phyloP scores from a whole-genome alignment of 805 yeast species.

The Teunomyces panamensis region DNA sequence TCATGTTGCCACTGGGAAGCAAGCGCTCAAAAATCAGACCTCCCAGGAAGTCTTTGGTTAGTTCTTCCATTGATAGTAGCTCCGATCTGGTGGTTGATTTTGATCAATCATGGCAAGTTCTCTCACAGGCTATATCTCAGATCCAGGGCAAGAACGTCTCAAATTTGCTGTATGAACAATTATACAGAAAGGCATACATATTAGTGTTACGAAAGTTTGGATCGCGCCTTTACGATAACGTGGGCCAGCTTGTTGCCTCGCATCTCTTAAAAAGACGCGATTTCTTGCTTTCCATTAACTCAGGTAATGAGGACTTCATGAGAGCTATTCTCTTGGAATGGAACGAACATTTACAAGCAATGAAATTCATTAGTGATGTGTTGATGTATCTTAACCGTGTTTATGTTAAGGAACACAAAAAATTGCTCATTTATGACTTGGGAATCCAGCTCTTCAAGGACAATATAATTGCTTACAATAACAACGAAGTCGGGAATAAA shows the following conservation, averaged over 20 bases:
- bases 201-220: slow-evolving; percentile 72
- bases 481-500: slow-evolving; percentile 48
- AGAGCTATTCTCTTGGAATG: slow-evolving; percentile 47
- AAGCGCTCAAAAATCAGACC: slow-evolving; percentile 62
- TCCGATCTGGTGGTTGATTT: slow-evolving; percentile 46
- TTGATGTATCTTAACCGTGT: slow-evolving; percentile 85
- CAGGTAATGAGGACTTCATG: slow-evolving; percentile 31
- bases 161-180: slow-evolving; percentile 73
- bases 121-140: slow-evolving; percentile 65
- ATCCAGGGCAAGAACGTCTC: slow-evolving; percentile 73
- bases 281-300: slow-evolving; percentile 15
- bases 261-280: slow-evolving; percentile 38
- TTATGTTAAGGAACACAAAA: slow-evolving; percentile 66
- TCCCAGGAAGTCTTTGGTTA: slow-evolving; percentile 46
- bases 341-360: slow-evolving; percentile 68
- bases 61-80: slow-evolving; percentile 17
- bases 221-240: slow-evolving; percentile 59
- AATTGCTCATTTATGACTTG: slow-evolving; percentile 65
- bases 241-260: slow-evolving; percentile 43
- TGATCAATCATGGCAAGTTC: slow-evolving; percentile 62
- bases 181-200: slow-evolving; percentile 76
- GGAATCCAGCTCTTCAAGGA: slow-evolving; percentile 70
- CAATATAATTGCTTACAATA: slow-evolving; percentile 49
- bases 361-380: slow-evolving; percentile 80
- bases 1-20: slow-evolving; percentile 25